A percentile compares a stretch with the other conserved stretches of the same genome.
phyloP scores from a whole-genome alignment of 345 rosid genomes.

The Anacardium occidentale region DNA sequence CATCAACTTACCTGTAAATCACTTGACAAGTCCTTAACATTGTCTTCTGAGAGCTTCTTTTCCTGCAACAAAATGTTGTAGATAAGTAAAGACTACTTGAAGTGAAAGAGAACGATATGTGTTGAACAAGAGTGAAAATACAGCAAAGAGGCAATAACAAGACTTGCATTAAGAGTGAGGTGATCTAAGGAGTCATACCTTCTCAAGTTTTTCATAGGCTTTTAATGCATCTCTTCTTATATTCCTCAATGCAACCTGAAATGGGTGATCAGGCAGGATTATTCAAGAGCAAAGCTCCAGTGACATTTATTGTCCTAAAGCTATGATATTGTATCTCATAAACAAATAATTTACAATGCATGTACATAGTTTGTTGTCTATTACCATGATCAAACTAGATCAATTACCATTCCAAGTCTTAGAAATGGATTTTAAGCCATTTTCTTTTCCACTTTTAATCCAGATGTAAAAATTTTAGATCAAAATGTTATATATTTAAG shows the following conservation, averaged over 20 bases:
- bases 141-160: conserved; percentile 1
- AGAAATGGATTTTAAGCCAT: conserved; percentile 9
- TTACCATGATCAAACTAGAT: neutral
- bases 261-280: conserved; percentile 10
- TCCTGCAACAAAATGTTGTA: conserved; percentile 42
- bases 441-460: neutral
- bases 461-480: neutral
- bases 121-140: conserved; percentile 2
- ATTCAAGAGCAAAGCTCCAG: conserved; percentile 4
- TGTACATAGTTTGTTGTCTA: neutral
- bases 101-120: neutral
- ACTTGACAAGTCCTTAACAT: conserved; percentile 81
- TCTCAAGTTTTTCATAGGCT: conserved; percentile 90
- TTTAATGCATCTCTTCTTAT: conserved; percentile 90
- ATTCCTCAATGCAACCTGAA: conserved; percentile 87
- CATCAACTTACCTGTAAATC: conserved; percentile 72
- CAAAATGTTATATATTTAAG: neutral
- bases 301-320: neutral
- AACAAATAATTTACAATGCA: neutral
- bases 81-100: conserved; percentile 9
- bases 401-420: neutral
- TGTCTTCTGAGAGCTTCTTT: conserved; percentile 97
- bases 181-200: conserved; percentile 42
- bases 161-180: neutral
- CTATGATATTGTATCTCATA: no score